Base-by-base conservation (phyloP, 306 rosid genomes). In the Cicer pinnatifidum region DNA sequence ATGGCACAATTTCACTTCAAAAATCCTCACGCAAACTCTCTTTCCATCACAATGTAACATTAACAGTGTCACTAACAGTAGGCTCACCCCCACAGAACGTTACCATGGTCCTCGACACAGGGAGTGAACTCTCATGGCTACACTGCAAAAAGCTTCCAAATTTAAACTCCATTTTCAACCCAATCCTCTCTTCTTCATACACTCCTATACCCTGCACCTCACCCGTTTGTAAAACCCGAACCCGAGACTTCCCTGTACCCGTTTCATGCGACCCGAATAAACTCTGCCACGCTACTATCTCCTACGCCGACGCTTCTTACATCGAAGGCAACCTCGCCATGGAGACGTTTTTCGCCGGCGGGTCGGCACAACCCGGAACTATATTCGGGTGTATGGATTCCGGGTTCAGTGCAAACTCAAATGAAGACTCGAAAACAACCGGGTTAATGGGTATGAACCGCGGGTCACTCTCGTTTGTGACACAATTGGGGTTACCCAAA, bases 41-140 rank as follows among this genome's bases (percentile, higher is more conserved):
- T 11, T 92, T 90, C 84, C 89, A 80, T 23, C 92, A 92, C 69
- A 92, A 92, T 33, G 90, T 92, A 6, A 90, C 95, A 46, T 74
- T 92, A 77, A 88, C 96, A 0, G 89, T 87, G 33, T 84, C 92
- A 4, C 84, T 92, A 5, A 82, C 90, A 6, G 82, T 88, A 1
- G 98, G 96, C 7, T 76, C 92, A 13, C 96, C 98, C 56, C 98
- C 98, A 39, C 98, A 92, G 84, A 79, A n/a, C 2, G 92, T 90
- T n/a, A 87, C 92, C 76, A 90, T 87, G 98, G 96, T 92, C 78
- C 96, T 92, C 39, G 96, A 92, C 83, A 92, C 98, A 43, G 95
- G 98, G 10, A 92, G 98, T 38, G 96, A 92, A 48, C 98, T 92
- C 82, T 87, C 96, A 0, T 88, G 98, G 98, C 88, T 90, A 9